Evolutionary conservation across 1,284 basidiomycete species (phyloP).

Genomic region (Irpex rosettiformis): DNA sequence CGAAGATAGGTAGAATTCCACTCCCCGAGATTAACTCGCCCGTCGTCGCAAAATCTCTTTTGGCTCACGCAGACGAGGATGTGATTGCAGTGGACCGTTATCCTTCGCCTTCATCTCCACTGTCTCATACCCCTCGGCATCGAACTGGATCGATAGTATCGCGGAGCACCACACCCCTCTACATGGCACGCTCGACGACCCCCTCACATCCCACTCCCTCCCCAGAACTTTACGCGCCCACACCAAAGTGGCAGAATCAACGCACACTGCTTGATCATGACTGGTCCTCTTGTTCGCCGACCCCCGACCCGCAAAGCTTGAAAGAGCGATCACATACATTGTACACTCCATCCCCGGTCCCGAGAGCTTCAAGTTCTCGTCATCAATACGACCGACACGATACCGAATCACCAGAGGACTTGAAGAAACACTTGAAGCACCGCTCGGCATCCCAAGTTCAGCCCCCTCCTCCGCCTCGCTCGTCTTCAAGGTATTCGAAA

Average conservation of each 20-base stretch:
- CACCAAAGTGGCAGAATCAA: conserved; percentile 9
- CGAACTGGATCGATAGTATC: conserved; percentile 9
- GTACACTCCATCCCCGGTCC: background rate
- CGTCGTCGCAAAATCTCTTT: background rate
- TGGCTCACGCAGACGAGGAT: conserved; percentile 6
- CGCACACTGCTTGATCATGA: conserved; percentile 9
- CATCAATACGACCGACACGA: background rate
- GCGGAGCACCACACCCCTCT: conserved; percentile 9
- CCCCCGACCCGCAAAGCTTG: conserved; percentile 5
- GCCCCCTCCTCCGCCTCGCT: conserved; percentile 1
- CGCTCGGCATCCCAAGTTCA: conserved; percentile 6
- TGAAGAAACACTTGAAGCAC: conserved; percentile 6
- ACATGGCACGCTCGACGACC: conserved; percentile 1
- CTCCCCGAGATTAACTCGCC: conserved; percentile 26
- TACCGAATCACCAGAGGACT: conserved; percentile 2
- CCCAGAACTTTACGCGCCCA: conserved; percentile 12
- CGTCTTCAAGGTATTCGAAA: conserved; percentile 5
- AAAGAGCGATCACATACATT: conserved; percentile 1
- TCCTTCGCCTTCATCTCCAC: conserved; percentile 7
- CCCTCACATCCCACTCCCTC: conserved; percentile 1
- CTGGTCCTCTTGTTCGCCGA: conserved; percentile 8
- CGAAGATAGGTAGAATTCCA: conserved; percentile 26
- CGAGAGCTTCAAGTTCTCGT: conserved; percentile 1
- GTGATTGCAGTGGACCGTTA: conserved; percentile 3
- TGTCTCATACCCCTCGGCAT: conserved; percentile 3